These are phyloP conservation scores for Coemansia sp. DNA, from an alignment of 371 early-diverging fungal species.

Conservation along the genomic window DNA sequence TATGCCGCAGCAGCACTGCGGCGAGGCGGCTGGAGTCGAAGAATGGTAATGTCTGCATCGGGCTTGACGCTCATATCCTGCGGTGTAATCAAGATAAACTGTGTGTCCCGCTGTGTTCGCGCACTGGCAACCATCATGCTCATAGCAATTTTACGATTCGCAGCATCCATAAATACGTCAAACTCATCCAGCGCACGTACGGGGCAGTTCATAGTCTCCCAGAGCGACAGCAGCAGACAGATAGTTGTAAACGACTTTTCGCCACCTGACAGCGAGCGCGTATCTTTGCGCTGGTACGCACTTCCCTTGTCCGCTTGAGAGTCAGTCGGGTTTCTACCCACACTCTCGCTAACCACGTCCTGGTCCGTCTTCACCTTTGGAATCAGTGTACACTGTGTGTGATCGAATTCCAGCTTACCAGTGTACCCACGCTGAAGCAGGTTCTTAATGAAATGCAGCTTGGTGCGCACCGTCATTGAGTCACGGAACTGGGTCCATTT, in stretches of 20 bases:
- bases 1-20: conserved; percentile 10
- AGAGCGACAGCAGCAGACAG: conserved; percentile 92
- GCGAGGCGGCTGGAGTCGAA: conserved; percentile 46
- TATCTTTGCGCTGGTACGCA: conserved; percentile 68
- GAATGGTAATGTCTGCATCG: conserved; percentile 60
- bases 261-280: conserved; percentile 94
- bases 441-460: conserved; percentile 66
- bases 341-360: conserved; percentile 37
- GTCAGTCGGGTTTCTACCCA: neutral
- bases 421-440: conserved; percentile 83
- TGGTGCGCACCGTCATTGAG: conserved; percentile 74
- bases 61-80: conserved; percentile 62
- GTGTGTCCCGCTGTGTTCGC: conserved; percentile 63
- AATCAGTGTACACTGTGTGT: conserved; percentile 65
- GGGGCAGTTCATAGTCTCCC: conserved; percentile 95
- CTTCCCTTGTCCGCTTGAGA: conserved; percentile 1
- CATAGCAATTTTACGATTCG: conserved; percentile 90
- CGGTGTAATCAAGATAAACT: conserved; percentile 95
- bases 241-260: conserved; percentile 99
- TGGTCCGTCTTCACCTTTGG: conserved; percentile 61
- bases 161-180: conserved; percentile 99
- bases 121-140: conserved; percentile 84
- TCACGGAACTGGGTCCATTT: conserved; percentile 68
- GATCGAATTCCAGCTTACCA: conserved; percentile 83
- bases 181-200: conserved; percentile 98